Base-by-base conservation (phyloP, 306 rosid species). In the Rosa multiflora region DNA sequence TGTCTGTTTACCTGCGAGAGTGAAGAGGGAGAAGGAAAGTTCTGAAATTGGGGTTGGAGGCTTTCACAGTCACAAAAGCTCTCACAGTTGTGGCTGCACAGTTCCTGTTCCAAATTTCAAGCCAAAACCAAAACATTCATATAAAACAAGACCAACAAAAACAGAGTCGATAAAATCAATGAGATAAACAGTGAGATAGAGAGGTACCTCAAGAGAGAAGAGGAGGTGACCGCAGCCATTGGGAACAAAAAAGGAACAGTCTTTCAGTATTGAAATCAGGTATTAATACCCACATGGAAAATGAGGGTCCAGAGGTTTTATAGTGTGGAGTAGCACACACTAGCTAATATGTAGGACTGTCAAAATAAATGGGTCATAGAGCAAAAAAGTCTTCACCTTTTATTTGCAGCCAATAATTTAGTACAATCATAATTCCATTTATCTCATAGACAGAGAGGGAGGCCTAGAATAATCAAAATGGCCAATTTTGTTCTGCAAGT, bases 401-500 rank as follows among this genome's bases (percentile, higher is more conserved):
- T 20, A 32, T 61, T 17, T 53, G 59, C 1, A 53, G 59, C 59
- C 59, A 17, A 53, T 53, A 55, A 18, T 7, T 55, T 6, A n/a
- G 20, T 5, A 20, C 61, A 26, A 20, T 55, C 26, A 55, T 23
- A 55, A 8, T 55, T 53, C 61, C 46, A 15, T 2, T 23, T 61
- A 13, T 23, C 39, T 43, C 3, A 56, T 53, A 58, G 1, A 40
- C n/a, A 72, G 21, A 37, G 12, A 18, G 61, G 9, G 4, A 39
- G 9, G 26, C 61, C 35, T 56, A 32, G n/a, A n/a, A 62, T 21
- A 75, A 40, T 23, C 48, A 29, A 72, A 83, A 94, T 94, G 98
- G 93, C 93, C 44, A 88, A 78, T 82, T 91, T 92, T 78, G 76
- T 88, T 80, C 78, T 91, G 52, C 89, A 73, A 53, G 76, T 88